Conservation (phyloP, 2,329 filamentous ascomycete species). For the Trichoderma pleuroti region DNA sequence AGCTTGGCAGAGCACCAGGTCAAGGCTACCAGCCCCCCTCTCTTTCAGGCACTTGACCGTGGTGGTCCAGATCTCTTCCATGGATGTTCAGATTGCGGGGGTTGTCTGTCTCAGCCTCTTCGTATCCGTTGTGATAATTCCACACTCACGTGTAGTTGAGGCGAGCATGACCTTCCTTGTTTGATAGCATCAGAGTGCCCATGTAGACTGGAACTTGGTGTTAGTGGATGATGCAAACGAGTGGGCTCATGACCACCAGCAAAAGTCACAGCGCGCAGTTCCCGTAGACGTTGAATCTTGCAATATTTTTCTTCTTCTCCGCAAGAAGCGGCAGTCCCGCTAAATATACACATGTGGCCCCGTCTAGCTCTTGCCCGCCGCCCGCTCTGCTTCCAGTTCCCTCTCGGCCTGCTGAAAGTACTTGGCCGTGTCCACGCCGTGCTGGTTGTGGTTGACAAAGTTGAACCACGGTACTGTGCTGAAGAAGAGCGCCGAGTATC, state of each 20-base stretch:
- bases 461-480: slow-evolving; percentile 95
- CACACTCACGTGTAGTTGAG: not conserved
- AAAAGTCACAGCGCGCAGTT: not conserved
- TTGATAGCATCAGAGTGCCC: not conserved
- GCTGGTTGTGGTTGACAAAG: slow-evolving; percentile 93
- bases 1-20: not conserved
- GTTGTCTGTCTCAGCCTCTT: not conserved
- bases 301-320: not conserved
- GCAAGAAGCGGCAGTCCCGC: not conserved
- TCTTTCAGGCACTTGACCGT: not conserved
- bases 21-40: no score
- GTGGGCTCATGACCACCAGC: not conserved
- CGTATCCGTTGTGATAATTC: not conserved
- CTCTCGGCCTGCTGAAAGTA: slow-evolving; percentile 95
- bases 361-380: slow-evolving; percentile 15
- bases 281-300: not conserved
- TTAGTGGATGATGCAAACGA: not conserved
- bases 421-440: slow-evolving; percentile 96
- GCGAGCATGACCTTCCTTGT: not conserved
- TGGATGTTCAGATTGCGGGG: not conserved
- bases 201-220: not conserved
- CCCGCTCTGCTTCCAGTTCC: slow-evolving; percentile 76
- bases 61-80: not conserved
- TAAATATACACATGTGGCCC: slow-evolving; percentile 10
- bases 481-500: slow-evolving; percentile 81